These are phyloP conservation scores for Sporothrix brunneoviolacea DNA, from an alignment of 2,329 filamentous ascomycete genomes.

Conservation along the genomic window DNA sequence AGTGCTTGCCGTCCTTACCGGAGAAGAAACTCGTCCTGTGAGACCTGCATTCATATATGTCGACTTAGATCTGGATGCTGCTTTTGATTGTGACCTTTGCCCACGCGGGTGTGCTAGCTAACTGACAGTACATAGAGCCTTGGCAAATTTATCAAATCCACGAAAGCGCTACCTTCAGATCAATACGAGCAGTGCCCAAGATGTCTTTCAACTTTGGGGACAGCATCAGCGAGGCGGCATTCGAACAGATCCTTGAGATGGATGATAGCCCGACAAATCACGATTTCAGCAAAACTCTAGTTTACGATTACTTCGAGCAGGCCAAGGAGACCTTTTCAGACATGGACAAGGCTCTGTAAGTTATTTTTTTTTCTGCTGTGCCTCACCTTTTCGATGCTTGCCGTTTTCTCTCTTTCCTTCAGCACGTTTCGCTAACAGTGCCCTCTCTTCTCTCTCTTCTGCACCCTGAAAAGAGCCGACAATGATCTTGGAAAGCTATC, in stretches of 20 bases:
- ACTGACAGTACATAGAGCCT: neutral
- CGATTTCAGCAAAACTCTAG: constrained; percentile 84
- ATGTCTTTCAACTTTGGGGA: constrained; percentile 61
- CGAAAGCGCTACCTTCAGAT: too few relatives aligned
- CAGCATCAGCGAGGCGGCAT: constrained; percentile 71
- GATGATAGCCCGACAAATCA: constrained; percentile 80
- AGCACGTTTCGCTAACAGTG: neutral
- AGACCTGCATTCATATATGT: too few relatives aligned
- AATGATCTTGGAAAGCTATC: constrained; percentile 66
- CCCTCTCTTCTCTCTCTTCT: neutral
- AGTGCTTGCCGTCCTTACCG: too few relatives aligned
- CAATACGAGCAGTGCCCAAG: too few relatives aligned
- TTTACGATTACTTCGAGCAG: constrained; percentile 89
- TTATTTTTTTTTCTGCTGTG: too few relatives aligned
- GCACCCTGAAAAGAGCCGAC: constrained; percentile 38
- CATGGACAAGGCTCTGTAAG: constrained; percentile 81
- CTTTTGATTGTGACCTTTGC: too few relatives aligned
- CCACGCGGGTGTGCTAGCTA: neutral
- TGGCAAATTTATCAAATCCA: too few relatives aligned
- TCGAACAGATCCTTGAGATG: constrained; percentile 97
- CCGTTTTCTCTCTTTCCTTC: too few relatives aligned
- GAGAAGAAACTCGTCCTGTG: too few relatives aligned
- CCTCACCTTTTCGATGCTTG: too few relatives aligned
- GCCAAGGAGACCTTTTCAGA: constrained; percentile 76
- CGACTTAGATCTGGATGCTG: too few relatives aligned